Percentiles rank a stretch among this genome's conserved stretches.
phyloP scores from a whole-genome alignment of 345 rosid species.

The Rhodamnia rubescens region DNA sequence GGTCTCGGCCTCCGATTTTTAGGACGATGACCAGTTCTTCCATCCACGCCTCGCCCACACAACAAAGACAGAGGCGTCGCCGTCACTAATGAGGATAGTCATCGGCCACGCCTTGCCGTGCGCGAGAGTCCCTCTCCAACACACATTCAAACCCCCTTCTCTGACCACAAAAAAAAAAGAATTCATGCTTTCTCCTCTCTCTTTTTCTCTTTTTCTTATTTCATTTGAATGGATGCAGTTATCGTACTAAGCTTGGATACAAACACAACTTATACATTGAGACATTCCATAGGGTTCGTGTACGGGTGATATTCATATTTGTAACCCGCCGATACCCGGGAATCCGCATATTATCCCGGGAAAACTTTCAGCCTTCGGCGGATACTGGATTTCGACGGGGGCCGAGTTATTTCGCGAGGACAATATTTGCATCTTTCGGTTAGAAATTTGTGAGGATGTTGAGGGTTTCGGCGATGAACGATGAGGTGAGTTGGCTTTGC shows the following conservation, averaged over 20 bases:
- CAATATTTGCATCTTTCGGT: neutral
- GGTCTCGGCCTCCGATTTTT: no score
- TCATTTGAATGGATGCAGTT: neutral
- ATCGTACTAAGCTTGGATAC: neutral
- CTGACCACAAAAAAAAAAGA: no score
- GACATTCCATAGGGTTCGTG: neutral
- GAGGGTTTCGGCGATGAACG: neutral
- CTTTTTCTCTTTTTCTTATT: neutral
- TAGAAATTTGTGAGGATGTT: neutral
- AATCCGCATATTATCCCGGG: neutral
- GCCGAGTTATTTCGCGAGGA: neutral
- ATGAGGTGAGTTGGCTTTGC: neutral
- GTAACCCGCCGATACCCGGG: accelerated
- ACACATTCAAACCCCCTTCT: no score
- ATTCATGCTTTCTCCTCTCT: neutral
- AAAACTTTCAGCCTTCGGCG: neutral
- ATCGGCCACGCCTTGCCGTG: no score
- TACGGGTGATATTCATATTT: neutral
- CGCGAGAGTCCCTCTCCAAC: no score
- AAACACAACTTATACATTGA: neutral
- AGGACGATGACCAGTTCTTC: no score
- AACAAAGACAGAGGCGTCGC: no score
- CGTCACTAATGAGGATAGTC: no score
- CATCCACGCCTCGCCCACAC: no score
- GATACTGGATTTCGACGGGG: neutral